Evolutionary conservation across 148 eudicot species (phyloP), one percentile per base, ranked within the genome.

Genomic region (Amaranthus palmeri): DNA sequence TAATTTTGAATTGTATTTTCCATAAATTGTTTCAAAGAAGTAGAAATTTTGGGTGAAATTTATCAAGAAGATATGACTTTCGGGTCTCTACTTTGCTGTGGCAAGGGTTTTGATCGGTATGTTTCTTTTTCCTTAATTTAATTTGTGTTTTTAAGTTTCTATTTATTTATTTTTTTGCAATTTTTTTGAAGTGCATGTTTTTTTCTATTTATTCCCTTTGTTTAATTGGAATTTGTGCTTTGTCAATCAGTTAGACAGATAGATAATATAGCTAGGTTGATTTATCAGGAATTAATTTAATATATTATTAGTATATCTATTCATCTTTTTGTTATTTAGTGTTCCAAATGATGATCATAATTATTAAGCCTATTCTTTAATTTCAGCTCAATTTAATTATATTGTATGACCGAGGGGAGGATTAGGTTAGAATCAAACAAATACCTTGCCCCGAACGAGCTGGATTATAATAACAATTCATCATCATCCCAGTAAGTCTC

Each of bases 61-160:
- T 55, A 52, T 25, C 36, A 54, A 25, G n/a, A n/a, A n/a, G 69
- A 9, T 10, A 77, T 81, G 83, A 69, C 59, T 3, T 70, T 77
- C 1, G 57, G 72, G 7, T 55, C 74, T n/a, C 50, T 75, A 43
- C 43, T 74, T 56, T 78, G 79, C 61, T 82, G 85, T n/a, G 71
- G 76, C 60, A 67, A 61, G 65, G 79, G 79, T 72, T 78, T 65
- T 8, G 69, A 78, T 75, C 71, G 81, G 82, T 78, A 71, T 25
- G 77, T 71, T 17, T 52, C 62, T 53, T 4, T 61, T 60, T 10
- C 4, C 68, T 3, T 63, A 1, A 43, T 3, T 14, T 14, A 52
- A 62, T 54, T 14, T 51, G 4, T 36, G 9, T 4, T 53, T 62
- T 54, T 18, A 4, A 25, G 44, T 0, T 18, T 65, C 2, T 15